Conservation (phyloP, 2,329 filamentous ascomycete genomes). For the Verticillium nubilum region DNA sequence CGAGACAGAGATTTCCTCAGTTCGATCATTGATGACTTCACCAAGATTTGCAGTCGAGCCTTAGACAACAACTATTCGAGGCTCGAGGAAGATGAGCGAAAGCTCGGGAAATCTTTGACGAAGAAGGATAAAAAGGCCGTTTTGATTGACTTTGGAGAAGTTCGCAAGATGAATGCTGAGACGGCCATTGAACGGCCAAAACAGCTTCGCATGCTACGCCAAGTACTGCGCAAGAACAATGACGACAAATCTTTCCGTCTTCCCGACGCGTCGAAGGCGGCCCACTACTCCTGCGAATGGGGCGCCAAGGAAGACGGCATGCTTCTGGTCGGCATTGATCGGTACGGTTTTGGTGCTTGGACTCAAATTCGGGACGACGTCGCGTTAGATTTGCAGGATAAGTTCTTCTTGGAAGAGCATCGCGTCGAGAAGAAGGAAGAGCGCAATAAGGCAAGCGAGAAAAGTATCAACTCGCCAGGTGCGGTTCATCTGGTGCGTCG, state of each 20-base stretch:
- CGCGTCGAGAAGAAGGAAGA: constrained; percentile 98
- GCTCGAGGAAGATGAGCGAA: constrained; percentile 76
- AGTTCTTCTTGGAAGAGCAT: constrained; percentile 95
- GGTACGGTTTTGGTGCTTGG: constrained; percentile 95
- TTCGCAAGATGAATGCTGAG: constrained; percentile 93
- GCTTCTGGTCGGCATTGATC: constrained; percentile 88
- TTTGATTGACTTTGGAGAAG: constrained; percentile 86
- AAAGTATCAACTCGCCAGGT: constrained; percentile 86
- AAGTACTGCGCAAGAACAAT: constrained; percentile 59
- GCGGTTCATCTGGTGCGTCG: constrained; percentile 94
- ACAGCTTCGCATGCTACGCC: constrained; percentile 78
- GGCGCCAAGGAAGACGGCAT: constrained; percentile 92
- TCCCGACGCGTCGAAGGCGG: constrained; percentile 84
- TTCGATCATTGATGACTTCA: constrained; percentile 69
- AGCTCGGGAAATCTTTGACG: constrained; percentile 73
- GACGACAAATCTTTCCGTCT: constrained; percentile 81
- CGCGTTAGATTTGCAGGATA: constrained; percentile 79
- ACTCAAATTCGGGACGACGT: constrained; percentile 86
- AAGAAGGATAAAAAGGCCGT: constrained; percentile 99
- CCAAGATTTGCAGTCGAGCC: constrained; percentile 50
- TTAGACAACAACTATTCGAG: constrained; percentile 64
- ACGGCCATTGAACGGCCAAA: constrained; percentile 87
- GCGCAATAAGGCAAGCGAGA: constrained; percentile 70
- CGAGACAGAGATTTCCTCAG: constrained; percentile 78
- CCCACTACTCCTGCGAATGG: constrained; percentile 89